These are phyloP conservation scores for Hygrophila difformis DNA, from an alignment of 257 asterid genomes.

Conservation along the genomic window DNA sequence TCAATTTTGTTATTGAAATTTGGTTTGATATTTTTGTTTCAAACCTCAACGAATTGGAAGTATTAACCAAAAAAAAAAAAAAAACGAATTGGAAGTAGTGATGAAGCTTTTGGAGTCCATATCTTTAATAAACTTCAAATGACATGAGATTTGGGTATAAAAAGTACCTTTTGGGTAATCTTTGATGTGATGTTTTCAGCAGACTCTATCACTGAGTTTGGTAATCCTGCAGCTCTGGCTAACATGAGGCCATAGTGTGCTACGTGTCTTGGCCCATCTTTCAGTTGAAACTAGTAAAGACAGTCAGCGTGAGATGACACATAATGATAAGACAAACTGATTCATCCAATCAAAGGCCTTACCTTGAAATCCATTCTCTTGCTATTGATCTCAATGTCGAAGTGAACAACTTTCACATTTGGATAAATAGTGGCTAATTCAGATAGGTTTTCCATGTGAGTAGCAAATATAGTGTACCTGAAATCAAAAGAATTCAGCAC, in stretches of 20 bases:
- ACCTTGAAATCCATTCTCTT: slow-evolving; percentile 96
- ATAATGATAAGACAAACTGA: not conserved
- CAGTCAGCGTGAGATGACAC: slow-evolving; percentile 13
- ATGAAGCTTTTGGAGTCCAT: not conserved
- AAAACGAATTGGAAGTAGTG: too few species aligned
- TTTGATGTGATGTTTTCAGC: slow-evolving; percentile 67
- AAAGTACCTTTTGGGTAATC: slow-evolving; percentile 55
- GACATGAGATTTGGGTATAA: slow-evolving; percentile 7
- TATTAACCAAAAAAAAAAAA: too few species aligned
- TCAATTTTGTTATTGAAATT: too few species aligned
- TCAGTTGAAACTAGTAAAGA: slow-evolving; percentile 63
- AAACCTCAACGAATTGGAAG: too few species aligned
- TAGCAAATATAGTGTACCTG: slow-evolving; percentile 91
- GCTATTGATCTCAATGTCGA: slow-evolving; percentile 68
- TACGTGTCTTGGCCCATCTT: slow-evolving; percentile 74
- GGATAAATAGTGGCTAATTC: slow-evolving; percentile 83
- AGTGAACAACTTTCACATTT: slow-evolving; percentile 83
- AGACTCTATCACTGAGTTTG: slow-evolving; percentile 58
- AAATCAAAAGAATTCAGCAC: slow-evolving; percentile 14
- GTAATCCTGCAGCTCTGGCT: slow-evolving; percentile 93
- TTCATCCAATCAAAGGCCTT: slow-evolving; percentile 9
- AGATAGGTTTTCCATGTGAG: slow-evolving; percentile 87
- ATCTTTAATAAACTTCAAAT: not conserved
- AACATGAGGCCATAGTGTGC: slow-evolving; percentile 94
- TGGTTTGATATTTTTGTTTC: too few species aligned